These are phyloP conservation scores for Kondoa subrosea DNA, from an alignment of 768 basidiomycete genomes.

Conservation along the genomic window DNA sequence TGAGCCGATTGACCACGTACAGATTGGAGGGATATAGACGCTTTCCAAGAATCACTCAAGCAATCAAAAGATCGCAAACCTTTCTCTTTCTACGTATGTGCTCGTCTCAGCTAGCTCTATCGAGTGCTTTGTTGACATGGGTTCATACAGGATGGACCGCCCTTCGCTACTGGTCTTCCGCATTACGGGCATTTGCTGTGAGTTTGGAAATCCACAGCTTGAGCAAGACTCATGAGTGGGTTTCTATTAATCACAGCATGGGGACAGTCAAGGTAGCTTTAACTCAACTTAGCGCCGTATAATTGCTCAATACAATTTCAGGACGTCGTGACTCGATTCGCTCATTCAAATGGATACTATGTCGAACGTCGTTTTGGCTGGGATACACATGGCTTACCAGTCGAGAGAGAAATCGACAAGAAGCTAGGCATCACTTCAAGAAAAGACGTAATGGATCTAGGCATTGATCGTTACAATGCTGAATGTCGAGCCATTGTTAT, in stretches of 20 bases:
- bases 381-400: constrained; percentile 59
- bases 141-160: neutral
- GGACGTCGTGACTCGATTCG: constrained; percentile 21
- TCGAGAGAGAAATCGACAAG: constrained; percentile 99
- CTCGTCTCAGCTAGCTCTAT: constrained; percentile 28
- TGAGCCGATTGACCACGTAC: constrained; percentile 38
- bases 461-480: constrained; percentile 91
- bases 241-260: constrained; percentile 17
- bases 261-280: constrained; percentile 71
- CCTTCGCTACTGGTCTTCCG: constrained; percentile 68
- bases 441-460: constrained; percentile 84
- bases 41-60: constrained; percentile 84
- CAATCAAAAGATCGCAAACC: constrained; percentile 78
- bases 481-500: constrained; percentile 95
- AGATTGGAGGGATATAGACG: constrained; percentile 93
- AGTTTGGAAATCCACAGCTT: constrained; percentile 27
- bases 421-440: constrained; percentile 76
- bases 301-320: neutral
- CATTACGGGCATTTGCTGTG: constrained; percentile 90
- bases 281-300: neutral
- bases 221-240: neutral
- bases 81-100: constrained; percentile 91
- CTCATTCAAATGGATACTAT: constrained; percentile 18
- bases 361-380: constrained; percentile 17
- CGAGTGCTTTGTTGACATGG: neutral